Evolutionary conservation across 2,329 filamentous ascomycete genomes (phyloP).

Genomic region (Dothistroma pini): DNA sequence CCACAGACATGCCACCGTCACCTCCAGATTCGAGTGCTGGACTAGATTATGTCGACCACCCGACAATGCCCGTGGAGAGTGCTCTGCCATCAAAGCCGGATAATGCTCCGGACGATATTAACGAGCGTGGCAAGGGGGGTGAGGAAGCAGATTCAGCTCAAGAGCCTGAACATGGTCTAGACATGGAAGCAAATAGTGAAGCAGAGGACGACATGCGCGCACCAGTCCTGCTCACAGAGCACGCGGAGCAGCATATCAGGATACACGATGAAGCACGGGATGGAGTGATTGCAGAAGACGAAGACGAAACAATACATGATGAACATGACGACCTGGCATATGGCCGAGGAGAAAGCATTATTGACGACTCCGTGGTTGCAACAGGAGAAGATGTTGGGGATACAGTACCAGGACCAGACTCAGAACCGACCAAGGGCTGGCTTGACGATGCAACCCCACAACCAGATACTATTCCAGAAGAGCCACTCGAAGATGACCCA

Average conservation of each 20-base stretch:
- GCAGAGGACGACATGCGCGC: constrained; percentile 3
- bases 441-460: neutral
- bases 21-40: constrained; percentile 35
- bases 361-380: neutral
- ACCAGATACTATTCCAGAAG: neutral
- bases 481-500: constrained; percentile 19
- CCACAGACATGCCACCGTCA: constrained; percentile 34
- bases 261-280: neutral
- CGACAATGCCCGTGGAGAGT: neutral
- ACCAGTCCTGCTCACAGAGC: neutral
- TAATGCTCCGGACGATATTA: neutral
- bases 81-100: constrained; percentile 4
- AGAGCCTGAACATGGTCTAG: neutral
- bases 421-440: neutral
- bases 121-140: constrained; percentile 1
- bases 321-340: neutral
- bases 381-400: neutral
- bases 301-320: neutral
- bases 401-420: neutral
- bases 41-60: constrained; percentile 19
- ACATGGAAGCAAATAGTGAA: constrained; percentile 4
- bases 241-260: neutral
- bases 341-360: neutral
- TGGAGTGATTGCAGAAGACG: constrained; percentile 7
- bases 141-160: constrained; percentile 2